Percentiles rank a stretch among this genome's conserved stretches.
phyloP scores from a whole-genome alignment of 805 yeast species.

The Ogataea sp. region DNA sequence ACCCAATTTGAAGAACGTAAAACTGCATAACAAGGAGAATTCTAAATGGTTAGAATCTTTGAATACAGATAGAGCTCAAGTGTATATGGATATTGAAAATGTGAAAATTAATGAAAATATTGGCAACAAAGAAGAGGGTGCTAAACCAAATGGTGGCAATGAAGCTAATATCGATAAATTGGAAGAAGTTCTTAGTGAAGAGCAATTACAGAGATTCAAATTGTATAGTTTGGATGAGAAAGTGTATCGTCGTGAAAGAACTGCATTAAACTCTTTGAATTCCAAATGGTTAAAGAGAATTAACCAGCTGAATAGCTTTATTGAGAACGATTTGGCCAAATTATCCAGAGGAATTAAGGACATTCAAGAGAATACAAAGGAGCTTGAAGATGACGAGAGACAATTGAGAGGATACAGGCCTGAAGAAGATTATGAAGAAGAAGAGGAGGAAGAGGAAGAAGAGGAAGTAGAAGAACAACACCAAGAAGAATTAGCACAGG shows the following conservation, averaged over 20 bases:
- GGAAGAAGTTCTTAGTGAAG: conserved; percentile 11
- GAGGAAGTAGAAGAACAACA: conserved; percentile 7
- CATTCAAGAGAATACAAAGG: conserved; percentile 9
- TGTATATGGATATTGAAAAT: background rate
- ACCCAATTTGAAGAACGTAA: background rate
- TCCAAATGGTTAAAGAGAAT: conserved; percentile 22
- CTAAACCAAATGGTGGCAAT: conserved; percentile 5
- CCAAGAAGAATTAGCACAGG: conserved; percentile 4
- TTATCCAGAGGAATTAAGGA: conserved; percentile 7
- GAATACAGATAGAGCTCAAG: background rate
- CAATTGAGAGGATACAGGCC: conserved; percentile 1
- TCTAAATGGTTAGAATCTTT: background rate
- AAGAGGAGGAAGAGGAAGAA: conserved; percentile 8
- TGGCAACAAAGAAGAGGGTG: background rate
- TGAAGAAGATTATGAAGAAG: conserved; percentile 8
- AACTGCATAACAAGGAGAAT: background rate
- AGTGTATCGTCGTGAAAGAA: conserved; percentile 16
- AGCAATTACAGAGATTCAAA: conserved; percentile 18
- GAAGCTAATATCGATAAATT: conserved; percentile 11
- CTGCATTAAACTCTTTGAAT: conserved; percentile 12
- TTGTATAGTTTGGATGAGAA: conserved; percentile 20
- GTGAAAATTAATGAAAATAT: too few relatives aligned
- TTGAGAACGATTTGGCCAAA: conserved; percentile 12
- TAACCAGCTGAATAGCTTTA: conserved; percentile 12
- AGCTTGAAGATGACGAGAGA: conserved; percentile 6